Base-by-base conservation (phyloP, 1,139 yeast genomes). In the Saccharomyces hybrid region DNA sequence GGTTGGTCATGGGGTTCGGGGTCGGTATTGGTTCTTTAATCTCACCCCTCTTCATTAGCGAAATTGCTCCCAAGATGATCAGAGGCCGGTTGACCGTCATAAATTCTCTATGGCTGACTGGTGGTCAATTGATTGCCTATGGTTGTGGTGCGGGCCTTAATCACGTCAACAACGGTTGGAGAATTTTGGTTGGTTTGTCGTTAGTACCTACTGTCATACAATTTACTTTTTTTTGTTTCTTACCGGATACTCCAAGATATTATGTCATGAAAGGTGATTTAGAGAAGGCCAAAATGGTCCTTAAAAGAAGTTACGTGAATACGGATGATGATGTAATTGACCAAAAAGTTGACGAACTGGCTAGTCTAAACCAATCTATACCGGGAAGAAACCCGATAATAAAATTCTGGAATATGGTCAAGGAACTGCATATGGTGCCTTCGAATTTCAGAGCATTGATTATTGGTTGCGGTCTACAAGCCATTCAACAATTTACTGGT, bases 181-280 rank as follows among this genome's bases (percentile, higher is more conserved):
- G 97, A 71, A 81, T 89, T 50, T 78, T 90, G 44, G 96, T 91
- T 42, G 98, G 97, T 1, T 75, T 91, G 51, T 86, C 96, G 55
- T 79, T 91, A 76, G 80, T 91, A 24, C 98, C 99, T 7, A 88
- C 96, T 2, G 84, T 80, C 28, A 57, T 83, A 44, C 99, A 93
- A 73, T 81, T 88, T 70, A 76, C 77, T 19, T 77, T 88, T 54
- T 91, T 93, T 70, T 73, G 83, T 68, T 90, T 88, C 75, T 79
- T 93, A 70, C 98, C 99, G 7, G 99, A 93, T 67, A 90, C 98
- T 12, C 98, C 99, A 54, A 80, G 99, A 69, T 93, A 74, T 71
- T 84, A 90, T 63, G 84, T 91, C 52, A 82, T 86, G 77, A 79
- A 81, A 58, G 86, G 88, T 54, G 75, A 81, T 53, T 62, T 76